Evolutionary conservation across 371 early-diverging fungal species (phyloP).

Genomic region (Cladochytrium tenue): DNA sequence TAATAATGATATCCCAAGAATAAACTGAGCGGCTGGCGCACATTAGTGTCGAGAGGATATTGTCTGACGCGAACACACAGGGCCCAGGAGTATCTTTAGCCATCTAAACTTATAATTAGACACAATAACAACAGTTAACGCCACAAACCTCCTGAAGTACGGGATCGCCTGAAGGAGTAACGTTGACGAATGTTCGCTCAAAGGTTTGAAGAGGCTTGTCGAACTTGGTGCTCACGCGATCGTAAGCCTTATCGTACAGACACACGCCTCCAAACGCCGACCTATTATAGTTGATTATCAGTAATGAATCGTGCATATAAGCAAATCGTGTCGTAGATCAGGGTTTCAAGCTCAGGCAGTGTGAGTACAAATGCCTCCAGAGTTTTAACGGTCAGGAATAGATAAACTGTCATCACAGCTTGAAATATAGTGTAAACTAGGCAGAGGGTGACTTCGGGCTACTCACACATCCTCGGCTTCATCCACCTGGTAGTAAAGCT

Average conservation of each 20-base stretch:
- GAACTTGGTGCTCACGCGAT: slow-evolving; percentile 80
- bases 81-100: slow-evolving; percentile 62
- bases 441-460: too few species aligned
- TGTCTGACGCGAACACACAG: slow-evolving; percentile 88
- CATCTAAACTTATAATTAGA: slow-evolving; percentile 36
- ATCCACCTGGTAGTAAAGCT: slow-evolving; percentile 76
- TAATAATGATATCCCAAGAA: slow-evolving; percentile 95
- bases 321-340: too few species aligned
- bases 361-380: slow-evolving; percentile 40
- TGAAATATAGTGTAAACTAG: too few species aligned
- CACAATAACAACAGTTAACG: too few species aligned
- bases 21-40: slow-evolving; percentile 86
- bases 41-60: slow-evolving; percentile 89
- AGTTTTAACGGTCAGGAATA: slow-evolving; percentile 21
- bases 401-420: slow-evolving; percentile 32
- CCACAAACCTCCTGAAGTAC: slow-evolving; percentile 59
- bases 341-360: slow-evolving; percentile 53
- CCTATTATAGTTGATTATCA: too few species aligned
- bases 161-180: slow-evolving; percentile 81
- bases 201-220: slow-evolving; percentile 74
- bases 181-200: slow-evolving; percentile 72
- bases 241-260: slow-evolving; percentile 81
- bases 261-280: slow-evolving; percentile 71
- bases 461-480: slow-evolving; percentile 78
- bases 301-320: too few species aligned